Evolutionary conservation across 2,329 filamentous ascomycete genomes (phyloP).

Genomic region (Fusarium subtropicale): DNA sequence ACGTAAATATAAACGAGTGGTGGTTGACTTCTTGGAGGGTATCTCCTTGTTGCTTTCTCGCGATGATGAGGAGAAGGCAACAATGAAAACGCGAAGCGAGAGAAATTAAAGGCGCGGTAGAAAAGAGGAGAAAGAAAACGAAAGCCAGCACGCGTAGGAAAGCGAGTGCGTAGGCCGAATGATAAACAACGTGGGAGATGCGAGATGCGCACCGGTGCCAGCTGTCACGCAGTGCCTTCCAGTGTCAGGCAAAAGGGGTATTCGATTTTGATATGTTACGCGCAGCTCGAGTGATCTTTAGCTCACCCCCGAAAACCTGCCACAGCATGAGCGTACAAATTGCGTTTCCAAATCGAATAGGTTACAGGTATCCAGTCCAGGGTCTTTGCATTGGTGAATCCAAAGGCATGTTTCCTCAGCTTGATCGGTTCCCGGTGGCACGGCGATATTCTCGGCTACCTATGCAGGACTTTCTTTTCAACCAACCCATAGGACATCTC

Average conservation of each 20-base stretch:
- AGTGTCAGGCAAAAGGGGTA: constrained; percentile 27
- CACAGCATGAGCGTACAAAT: constrained; percentile 38
- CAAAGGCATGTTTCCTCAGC: constrained; percentile 4
- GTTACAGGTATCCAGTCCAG: constrained; percentile 17
- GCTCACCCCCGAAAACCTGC: constrained; percentile 23
- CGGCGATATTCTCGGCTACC: constrained; percentile 8
- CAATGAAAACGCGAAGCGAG: constrained; percentile 5
- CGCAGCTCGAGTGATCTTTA: constrained; percentile 6
- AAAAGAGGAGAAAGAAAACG: constrained; percentile 9
- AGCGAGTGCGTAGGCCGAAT: constrained; percentile 13
- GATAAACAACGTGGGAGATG: constrained; percentile 26
- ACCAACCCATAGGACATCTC: constrained; percentile 6
- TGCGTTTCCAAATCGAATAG: constrained; percentile 26
- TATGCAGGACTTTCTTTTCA: constrained; percentile 6
- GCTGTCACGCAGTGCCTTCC: constrained; percentile 38
- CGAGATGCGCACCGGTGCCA: constrained; percentile 30
- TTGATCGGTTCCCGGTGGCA: constrained; percentile 8
- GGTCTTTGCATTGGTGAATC: not conserved
- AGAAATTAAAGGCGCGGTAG: constrained; percentile 12
- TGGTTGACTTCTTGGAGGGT: not conserved
- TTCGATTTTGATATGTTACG: constrained; percentile 27
- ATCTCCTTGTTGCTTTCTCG: constrained; percentile 11
- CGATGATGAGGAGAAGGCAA: constrained; percentile 14
- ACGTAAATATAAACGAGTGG: constrained; percentile 29
- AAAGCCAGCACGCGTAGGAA: constrained; percentile 5